Percentiles rank a stretch among this genome's conserved stretches.
phyloP scores from a whole-genome alignment of 208 protist species.

The Leishmania aethiopica region DNA sequence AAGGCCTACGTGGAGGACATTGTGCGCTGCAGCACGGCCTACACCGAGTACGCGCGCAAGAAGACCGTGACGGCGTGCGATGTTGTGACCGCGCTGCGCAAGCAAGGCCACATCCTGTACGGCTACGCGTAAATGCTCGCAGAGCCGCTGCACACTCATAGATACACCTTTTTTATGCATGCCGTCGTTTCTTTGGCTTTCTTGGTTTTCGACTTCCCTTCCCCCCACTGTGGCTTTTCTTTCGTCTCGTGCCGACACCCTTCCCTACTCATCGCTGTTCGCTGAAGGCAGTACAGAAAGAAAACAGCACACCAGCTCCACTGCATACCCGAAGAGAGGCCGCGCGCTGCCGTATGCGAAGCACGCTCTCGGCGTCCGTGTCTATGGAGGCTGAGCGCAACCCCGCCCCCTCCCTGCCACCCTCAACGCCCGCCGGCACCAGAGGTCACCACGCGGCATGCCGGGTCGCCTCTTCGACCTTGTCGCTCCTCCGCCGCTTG shows the following conservation, averaged over 20 bases:
- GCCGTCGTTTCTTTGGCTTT: neutral
- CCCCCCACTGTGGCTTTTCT: neutral
- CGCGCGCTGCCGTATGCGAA: neutral
- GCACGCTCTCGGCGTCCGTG: neutral
- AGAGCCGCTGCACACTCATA: neutral
- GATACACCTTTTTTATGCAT: neutral
- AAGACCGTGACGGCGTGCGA: slow-evolving; percentile 87
- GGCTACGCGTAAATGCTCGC: slow-evolving; percentile 65
- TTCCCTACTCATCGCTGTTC: neutral
- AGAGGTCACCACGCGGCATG: no score
- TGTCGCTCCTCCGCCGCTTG: no score
- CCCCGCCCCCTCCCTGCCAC: no score
- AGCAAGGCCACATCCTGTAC: slow-evolving; percentile 88
- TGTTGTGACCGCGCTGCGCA: slow-evolving; percentile 90
- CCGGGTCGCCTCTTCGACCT: no score
- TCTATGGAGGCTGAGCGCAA: neutral
- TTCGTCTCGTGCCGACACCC: neutral
- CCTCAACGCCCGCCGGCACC: no score
- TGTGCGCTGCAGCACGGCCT: slow-evolving; percentile 79
- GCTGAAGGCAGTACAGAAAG: neutral
- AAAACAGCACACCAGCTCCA: neutral
- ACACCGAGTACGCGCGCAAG: slow-evolving; percentile 83
- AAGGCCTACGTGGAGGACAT: slow-evolving; percentile 87
- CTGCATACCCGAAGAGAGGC: neutral
- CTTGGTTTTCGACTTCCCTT: neutral